Percentiles rank a stretch among this genome's conserved stretches.
Evolutionary conservation across 306 rosid genomes (phyloP).

Genomic region (Quercus dentata): DNA sequence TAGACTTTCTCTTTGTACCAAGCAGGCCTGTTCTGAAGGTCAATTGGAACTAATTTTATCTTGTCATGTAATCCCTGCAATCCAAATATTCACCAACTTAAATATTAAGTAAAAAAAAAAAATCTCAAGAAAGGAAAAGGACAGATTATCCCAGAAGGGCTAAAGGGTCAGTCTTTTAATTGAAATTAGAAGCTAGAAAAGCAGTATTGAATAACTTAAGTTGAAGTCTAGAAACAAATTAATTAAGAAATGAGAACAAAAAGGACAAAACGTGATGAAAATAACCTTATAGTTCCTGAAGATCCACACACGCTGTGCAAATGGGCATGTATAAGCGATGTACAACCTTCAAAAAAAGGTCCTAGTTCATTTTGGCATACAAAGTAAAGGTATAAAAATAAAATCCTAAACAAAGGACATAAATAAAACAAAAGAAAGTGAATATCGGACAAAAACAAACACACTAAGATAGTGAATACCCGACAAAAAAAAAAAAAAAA

Average conservation of each 20-base stretch:
- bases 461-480: no score
- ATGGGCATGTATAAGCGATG: slow-evolving; percentile 54
- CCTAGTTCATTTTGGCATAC: not conserved
- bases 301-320: slow-evolving; percentile 88
- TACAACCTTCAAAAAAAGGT: slow-evolving; percentile 48
- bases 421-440: not conserved
- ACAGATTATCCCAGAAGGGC: not conserved
- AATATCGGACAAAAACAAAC: not conserved
- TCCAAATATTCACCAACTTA: not conserved
- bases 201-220: not conserved
- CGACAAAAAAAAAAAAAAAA: not conserved
- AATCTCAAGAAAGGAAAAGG: not conserved
- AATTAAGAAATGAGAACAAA: not conserved
- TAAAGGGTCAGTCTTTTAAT: not conserved
- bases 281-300: slow-evolving; percentile 70
- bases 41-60: slow-evolving; percentile 61
- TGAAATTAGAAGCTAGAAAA: not conserved
- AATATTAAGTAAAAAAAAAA: not conserved
- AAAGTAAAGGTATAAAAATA: no score
- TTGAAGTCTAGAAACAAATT: not conserved
- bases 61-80: slow-evolving; percentile 66
- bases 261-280: no score
- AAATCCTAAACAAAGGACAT: not conserved
- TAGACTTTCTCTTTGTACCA: slow-evolving; percentile 86
- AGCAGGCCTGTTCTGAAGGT: slow-evolving; percentile 67